Evolutionary conservation across 345 rosid species (phyloP), one percentile per base, ranked within the genome.

Genomic region (Eucalyptus tenuipes): DNA sequence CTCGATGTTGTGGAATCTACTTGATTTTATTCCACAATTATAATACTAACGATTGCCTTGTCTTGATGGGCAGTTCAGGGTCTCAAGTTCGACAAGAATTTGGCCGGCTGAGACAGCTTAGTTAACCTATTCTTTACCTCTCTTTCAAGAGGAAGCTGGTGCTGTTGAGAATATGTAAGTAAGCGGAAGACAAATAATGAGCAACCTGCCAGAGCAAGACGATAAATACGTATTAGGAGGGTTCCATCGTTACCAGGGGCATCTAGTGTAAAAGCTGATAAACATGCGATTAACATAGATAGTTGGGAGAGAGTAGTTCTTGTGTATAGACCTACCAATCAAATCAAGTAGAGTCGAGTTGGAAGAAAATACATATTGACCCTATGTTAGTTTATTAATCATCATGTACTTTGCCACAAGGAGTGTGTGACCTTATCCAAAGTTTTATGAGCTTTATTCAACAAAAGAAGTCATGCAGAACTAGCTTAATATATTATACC

Each of bases 61-160:
- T 93, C 93, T 88, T 87, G 68, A 92, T 64, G 88, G 88, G 75
- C 86, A 82, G 90, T 88, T 88, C 61, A 68, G 55, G 47, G 45
- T 90, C 85, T 40, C 92, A 88, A 88, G 89, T 90, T 90, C 90
- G 95, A 95, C 97, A 94, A 95, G 93, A 89, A n/a, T 88, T 27
- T 86, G 92, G 97, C 97, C 95, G 96, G 97, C 96, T 86, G 75
- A 89, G 95, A 91, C 97, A 90, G 92, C 93, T 92, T 89, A 84
- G 90, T 92, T 93, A 91, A 93, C 94, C 93, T 94, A 92, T 87
- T 90, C 93, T 86, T 89, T 64, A 89, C 92, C 91, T 87, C 50
- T 53, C 49, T 61, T 82, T 88, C 49, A 61, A 75, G 66, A 64
- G 86, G 42, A 68, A 42, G 45, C 66, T 18, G 88, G 87, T 71